Evolutionary conservation across 2,329 filamentous ascomycete species (phyloP), one percentile per base, ranked within the genome.

Genomic region (Xylaria polymorpha): DNA sequence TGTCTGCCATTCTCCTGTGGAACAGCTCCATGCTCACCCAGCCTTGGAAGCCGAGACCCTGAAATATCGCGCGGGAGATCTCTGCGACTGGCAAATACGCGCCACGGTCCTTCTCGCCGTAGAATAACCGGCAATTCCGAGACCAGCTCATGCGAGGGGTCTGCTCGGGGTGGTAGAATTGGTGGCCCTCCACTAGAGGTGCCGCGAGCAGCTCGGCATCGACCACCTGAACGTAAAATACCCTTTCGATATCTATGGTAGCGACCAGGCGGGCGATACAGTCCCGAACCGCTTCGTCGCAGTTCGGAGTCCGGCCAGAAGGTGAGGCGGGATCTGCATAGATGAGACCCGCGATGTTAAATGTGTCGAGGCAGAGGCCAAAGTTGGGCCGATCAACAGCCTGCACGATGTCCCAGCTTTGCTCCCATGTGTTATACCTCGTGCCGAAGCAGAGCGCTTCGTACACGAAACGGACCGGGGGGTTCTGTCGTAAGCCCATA

Each of bases 181-280:
- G 77, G 76, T 93, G 90, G 1, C 83, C 84, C 22, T 83, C 76
- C 2, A 85, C 74, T 9, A 94, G 79, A 0, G 92, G 91, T 12
- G 81, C 74, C 0, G 79, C 74, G 3, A 94, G 83, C 4, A 85
- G 83, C 77, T 93, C 91, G 0, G 88, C 92, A 75, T 95, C 92
- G 5, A 92, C 92, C 8, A 94, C 85, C 76, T 95, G 93, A 1
- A 95, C 83, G 74, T 92, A 93, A 74, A 94, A 93, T 0, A 95
- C 84, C 77, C 91, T 93, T 50, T 81, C 78, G 1, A 87, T 82
- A 69, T 93, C 87, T 7, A 94, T 81, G 0, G 81, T 81, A 1
- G 81, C 72, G 0, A 89, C 79, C 6, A 94, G 80, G 4, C 85
- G 81, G 39, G 82, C 77, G 51, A 93, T 79, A 0, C 89, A 90